Conservation (phyloP, 108 stramenopile genomes). For the Fragilariopsis cylindrus region DNA sequence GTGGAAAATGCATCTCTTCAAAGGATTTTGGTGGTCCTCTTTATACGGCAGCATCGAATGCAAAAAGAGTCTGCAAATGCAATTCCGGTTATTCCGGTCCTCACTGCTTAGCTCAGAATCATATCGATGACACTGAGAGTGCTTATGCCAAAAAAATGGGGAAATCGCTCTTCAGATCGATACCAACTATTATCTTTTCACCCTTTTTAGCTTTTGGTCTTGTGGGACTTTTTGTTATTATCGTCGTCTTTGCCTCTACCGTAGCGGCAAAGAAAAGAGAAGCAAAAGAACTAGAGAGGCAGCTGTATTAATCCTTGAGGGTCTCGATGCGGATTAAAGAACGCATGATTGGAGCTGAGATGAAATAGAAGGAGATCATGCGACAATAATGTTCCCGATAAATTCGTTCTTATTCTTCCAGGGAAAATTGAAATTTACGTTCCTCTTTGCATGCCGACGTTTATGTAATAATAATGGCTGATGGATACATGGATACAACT, state of each 20-base stretch:
- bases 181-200: slow-evolving; percentile 27
- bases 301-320: background rate
- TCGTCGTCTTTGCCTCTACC: slow-evolving; percentile 1
- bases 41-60: background rate
- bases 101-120: slow-evolving; percentile 67
- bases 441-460: no score
- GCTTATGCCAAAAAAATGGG: slow-evolving; percentile 38
- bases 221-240: background rate
- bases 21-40: slow-evolving; percentile 29
- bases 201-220: slow-evolving; percentile 29
- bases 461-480: no score
- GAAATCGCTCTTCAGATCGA: slow-evolving; percentile 26
- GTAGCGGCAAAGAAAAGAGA: background rate
- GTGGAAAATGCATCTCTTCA: slow-evolving; percentile 26
- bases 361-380: no score
- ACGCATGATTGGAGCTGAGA: no score
- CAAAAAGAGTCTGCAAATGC: slow-evolving; percentile 61
- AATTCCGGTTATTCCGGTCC: slow-evolving; percentile 80
- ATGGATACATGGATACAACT: no score
- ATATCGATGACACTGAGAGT: slow-evolving; percentile 64
- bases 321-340: no score
- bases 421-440: no score
- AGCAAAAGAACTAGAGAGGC: background rate
- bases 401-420: no score
- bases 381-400: no score